Percentiles rank a stretch among this genome's conserved stretches.
phyloP scores from a whole-genome alignment of 1,139 yeast species.

The Blastobotrys arbuscula region DNA sequence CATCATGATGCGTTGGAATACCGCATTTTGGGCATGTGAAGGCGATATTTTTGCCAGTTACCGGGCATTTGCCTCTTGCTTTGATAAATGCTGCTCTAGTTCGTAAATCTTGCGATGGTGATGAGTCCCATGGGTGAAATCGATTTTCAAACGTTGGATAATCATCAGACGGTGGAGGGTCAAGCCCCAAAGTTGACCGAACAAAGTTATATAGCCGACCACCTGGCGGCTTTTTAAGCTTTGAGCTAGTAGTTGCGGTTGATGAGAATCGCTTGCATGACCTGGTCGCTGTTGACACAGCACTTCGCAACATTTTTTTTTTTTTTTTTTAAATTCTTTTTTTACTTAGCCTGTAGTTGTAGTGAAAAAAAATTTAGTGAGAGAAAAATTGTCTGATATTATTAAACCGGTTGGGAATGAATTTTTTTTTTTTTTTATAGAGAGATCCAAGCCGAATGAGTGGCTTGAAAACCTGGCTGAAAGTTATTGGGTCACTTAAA shows the following conservation, averaged over 20 bases:
- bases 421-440: too few species aligned
- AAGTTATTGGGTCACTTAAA: too few species aligned
- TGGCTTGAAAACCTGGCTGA: too few species aligned
- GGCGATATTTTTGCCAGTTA: conserved; percentile 71
- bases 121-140: conserved; percentile 83
- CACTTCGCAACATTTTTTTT: neutral
- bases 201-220: conserved; percentile 35
- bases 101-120: conserved; percentile 82
- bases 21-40: conserved; percentile 92
- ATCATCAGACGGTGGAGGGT: conserved; percentile 56
- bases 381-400: neutral
- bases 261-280: neutral
- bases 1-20: conserved; percentile 90
- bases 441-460: too few species aligned
- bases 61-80: conserved; percentile 87
- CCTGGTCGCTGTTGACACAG: neutral
- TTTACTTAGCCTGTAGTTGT: neutral
- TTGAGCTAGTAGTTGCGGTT: neutral
- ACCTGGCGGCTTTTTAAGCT: conserved; percentile 5
- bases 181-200: conserved; percentile 54
- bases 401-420: neutral
- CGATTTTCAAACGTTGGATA: conserved; percentile 62
- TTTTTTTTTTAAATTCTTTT: neutral
- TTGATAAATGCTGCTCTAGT: conserved; percentile 88
- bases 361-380: neutral